Evolutionary conservation across 2,329 filamentous ascomycete genomes (phyloP), one percentile per base, ranked within the genome.

Genomic region (Dissoconium aciculare): DNA sequence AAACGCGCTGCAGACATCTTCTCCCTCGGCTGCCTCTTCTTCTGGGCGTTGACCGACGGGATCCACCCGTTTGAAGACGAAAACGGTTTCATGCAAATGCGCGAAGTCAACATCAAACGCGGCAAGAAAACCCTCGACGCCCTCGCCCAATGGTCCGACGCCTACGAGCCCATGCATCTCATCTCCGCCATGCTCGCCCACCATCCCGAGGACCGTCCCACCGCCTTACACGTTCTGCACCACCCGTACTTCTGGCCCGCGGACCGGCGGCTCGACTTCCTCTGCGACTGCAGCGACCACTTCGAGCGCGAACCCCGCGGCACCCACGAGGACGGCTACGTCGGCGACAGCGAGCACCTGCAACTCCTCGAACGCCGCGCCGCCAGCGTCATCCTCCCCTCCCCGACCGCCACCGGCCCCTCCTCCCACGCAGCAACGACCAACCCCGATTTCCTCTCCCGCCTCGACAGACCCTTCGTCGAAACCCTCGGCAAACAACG

Each of bases 1-100:
- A 98, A 92, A 27, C 78, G 89, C 27, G 82, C 89, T 5, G 94
- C 95, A 38, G 89, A 98, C 51, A 93, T 98, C 15, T 98, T 98
- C 60, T 93, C 85, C 0, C 69, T 98, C 19, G 89, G 89, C 1
- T 78, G 93, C 31, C 84, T 98, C n/a, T 98, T 94, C 63, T 95
- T 85, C 60, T 98, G 94, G 53, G 85, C 95, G n/a, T 66, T 98
- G 36, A 94, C 87, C 2, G 80, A 84, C 39, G 89, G 89, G 11
- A 72, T 69, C 2, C 89, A 98, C 54, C 89, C 89, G 0, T 98
- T 91, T 47, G 87, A 94, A 51, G 85, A 84, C 39, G 85, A 89
- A 33, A 84, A 89, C 50, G 75, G 83, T 29, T 95, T 89, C 63
- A 91, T 92, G 72, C 74, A 60, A 33, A 56, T 66, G 19, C 60